Conservation (phyloP, 805 yeast genomes). For the Candida multigemmis region DNA sequence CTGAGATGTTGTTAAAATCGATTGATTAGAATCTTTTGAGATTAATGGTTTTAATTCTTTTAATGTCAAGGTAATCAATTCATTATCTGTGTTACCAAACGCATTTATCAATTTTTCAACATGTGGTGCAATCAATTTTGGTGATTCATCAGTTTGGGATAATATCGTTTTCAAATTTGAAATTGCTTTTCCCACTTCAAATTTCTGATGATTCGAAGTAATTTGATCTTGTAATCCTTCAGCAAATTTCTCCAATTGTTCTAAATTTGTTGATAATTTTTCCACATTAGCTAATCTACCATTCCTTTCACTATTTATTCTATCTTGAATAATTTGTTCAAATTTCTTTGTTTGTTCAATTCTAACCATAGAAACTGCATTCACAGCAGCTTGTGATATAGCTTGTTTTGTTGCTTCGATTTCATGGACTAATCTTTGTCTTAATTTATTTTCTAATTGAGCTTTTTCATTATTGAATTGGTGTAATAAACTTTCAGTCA, state of each 20-base stretch:
- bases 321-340: constrained; percentile 21
- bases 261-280: constrained; percentile 46
- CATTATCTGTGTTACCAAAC: constrained; percentile 14
- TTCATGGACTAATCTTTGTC: constrained; percentile 50
- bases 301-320: constrained; percentile 43
- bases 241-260: constrained; percentile 47
- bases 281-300: constrained; percentile 67
- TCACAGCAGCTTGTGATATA: constrained; percentile 62
- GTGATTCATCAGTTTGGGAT: constrained; percentile 11
- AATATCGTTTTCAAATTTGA: constrained; percentile 23
- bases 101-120: constrained; percentile 24
- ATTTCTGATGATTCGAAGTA: constrained; percentile 21
- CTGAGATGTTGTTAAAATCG: constrained; percentile 72
- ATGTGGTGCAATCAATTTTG: constrained; percentile 22
- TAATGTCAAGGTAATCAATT: constrained; percentile 22
- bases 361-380: constrained; percentile 59
- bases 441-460: constrained; percentile 51
- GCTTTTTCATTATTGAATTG: constrained; percentile 57
- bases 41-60: constrained; percentile 25
- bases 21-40: constrained; percentile 26
- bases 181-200: constrained; percentile 20
- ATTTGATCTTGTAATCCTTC: constrained; percentile 30
- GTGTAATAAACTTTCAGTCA: constrained; percentile 48
- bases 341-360: constrained; percentile 54
- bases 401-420: constrained; percentile 58